Evolutionary conservation across 179 eudicot species (phyloP).

Genomic region (Silene noctiflora): DNA sequence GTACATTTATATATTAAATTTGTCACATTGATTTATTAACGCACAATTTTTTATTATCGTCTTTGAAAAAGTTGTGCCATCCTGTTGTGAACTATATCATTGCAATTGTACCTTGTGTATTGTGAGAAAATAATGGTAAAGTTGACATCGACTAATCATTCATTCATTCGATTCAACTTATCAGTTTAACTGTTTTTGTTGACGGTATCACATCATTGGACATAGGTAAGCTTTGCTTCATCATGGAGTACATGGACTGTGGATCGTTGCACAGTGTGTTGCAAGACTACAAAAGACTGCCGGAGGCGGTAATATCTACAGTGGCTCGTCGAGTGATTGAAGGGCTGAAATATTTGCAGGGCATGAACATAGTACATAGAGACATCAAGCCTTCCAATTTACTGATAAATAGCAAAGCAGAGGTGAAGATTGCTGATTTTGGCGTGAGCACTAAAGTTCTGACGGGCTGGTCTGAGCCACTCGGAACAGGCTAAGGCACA

Average conservation of each 20-base stretch:
- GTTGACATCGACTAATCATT: too few relatives aligned
- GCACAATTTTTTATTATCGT: too few relatives aligned
- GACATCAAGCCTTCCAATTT: too few relatives aligned
- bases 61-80: too few relatives aligned
- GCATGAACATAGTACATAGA: constrained; percentile 29
- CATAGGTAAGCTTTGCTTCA: constrained; percentile 25
- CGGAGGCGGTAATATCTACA: constrained; percentile 16
- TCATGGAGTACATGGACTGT: constrained; percentile 40
- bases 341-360: constrained; percentile 34
- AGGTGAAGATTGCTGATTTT: constrained; percentile 34
- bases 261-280: constrained; percentile 28
- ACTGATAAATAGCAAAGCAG: too few relatives aligned
- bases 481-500: constrained; percentile 24
- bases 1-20: too few relatives aligned
- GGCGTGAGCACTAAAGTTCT: constrained; percentile 27
- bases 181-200: too few relatives aligned
- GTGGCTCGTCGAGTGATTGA: constrained; percentile 32
- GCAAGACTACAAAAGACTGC: constrained; percentile 7
- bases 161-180: too few relatives aligned
- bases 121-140: too few relatives aligned
- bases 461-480: background rate
- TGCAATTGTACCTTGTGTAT: too few relatives aligned
- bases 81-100: too few relatives aligned
- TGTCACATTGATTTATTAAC: too few relatives aligned
- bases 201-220: background rate